Evolutionary conservation across 78 protist genomes (phyloP), one percentile per base, ranked within the genome.

Genomic region (Abeoforma whisleri): DNA sequence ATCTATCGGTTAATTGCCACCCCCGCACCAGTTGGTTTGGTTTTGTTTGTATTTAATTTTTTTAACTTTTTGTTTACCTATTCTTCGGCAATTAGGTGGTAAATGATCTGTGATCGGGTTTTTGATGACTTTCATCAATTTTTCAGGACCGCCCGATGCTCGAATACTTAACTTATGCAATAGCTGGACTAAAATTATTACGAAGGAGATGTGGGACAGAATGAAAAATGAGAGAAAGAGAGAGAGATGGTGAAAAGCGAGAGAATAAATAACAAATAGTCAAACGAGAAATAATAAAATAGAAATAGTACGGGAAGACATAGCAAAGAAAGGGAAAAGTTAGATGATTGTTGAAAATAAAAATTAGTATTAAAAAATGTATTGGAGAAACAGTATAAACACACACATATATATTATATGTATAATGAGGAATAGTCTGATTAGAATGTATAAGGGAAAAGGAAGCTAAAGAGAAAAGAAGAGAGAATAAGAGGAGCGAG

Each of bases 51-150:
- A 25, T 62, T 25, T 62, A 25, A n/a, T 16, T 23, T 33, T 31
- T 22, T 31, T n/a, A 5, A 57, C 38, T 2, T 22, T 32, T 32
- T 39, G n/a, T 72, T 23, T 39, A 74, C 91, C 83, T 22, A 90
- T 70, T 22, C 68, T 62, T 1, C 76, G 88, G 70, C 93, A 89
- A 37, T 83, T 81, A 1, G 87, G 30, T 1, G 97, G 96, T 19
- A 97, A 69, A 84, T 96, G 92, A 31, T 94, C 90, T 16, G 96
- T 93, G 57, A 97, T 86, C 35, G 99, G 99, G 40, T 97, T 97
- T 76, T 94, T 94, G 74, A 97, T 92, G 33, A 95, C 96, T 38
- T 92, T 93, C 73, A 98, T 81, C 80, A 98, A 92, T 39, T 88
- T 90, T 57, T 90, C 90, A 33, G 96, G 92, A 1, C 97, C 94